Percentiles rank a stretch among this genome's conserved stretches.
Conservation (phyloP, 2,329 filamentous ascomycete genomes). For the Arthrinium phaeospermum region DNA sequence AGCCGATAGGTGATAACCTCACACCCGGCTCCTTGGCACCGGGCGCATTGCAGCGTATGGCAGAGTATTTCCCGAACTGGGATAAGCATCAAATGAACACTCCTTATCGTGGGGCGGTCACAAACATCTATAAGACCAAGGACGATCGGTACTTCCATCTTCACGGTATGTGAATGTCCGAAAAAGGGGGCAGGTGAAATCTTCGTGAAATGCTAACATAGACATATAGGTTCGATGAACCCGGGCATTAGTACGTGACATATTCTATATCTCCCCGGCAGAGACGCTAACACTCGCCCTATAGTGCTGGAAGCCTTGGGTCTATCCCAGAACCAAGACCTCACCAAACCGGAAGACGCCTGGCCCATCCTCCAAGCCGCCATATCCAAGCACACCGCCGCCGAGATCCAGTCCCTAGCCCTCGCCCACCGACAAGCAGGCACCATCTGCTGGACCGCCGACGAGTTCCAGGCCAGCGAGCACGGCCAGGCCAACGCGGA, state of each 20-base stretch:
- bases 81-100: slow-evolving; percentile 29
- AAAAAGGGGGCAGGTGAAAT: not conserved
- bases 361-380: slow-evolving; percentile 10
- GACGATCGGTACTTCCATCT: slow-evolving; percentile 30
- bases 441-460: slow-evolving; percentile 33
- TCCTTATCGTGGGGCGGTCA: slow-evolving; percentile 28
- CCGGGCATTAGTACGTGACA: slow-evolving; percentile 23
- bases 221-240: slow-evolving; percentile 23
- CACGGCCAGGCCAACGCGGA: slow-evolving; percentile 33
- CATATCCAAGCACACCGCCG: slow-evolving; percentile 11
- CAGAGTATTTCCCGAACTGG: slow-evolving; percentile 29
- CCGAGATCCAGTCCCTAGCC: slow-evolving; percentile 31
- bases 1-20: slow-evolving; percentile 19
- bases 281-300: not conserved
- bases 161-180: slow-evolving; percentile 23
- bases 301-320: slow-evolving; percentile 25
- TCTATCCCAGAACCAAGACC: slow-evolving; percentile 25
- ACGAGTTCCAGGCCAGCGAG: slow-evolving; percentile 34
- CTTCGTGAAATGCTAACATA: not conserved
- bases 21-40: slow-evolving; percentile 26
- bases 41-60: slow-evolving; percentile 24
- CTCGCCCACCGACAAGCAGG: slow-evolving; percentile 34
- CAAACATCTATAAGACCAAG: slow-evolving; percentile 33
- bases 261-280: not conserved
- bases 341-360: slow-evolving; percentile 20